Base-by-base conservation (phyloP, 2,329 filamentous ascomycete genomes). In the Scedosporium apiospermum region DNA sequence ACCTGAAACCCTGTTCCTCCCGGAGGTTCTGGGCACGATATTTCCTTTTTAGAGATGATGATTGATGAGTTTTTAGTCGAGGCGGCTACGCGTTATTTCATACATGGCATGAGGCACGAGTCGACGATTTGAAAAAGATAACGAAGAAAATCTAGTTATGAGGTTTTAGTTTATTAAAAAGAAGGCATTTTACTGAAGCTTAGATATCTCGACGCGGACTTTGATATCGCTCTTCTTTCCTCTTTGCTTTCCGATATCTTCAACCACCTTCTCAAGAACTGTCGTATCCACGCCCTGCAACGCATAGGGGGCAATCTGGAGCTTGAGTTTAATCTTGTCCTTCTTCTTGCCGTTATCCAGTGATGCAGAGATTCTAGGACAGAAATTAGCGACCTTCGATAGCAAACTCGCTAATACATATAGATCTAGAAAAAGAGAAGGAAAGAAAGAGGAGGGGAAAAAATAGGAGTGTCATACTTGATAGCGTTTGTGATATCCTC, bases 401-500 rank as follows among this genome's bases (percentile, higher is more conserved):
- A 23, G 3, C 23, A 23, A 23, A 23, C 23, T 23, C 23, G 23
- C 23, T 23, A 23, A 23, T 23, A 23, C 3, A 23, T 23, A 23
- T 23, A 23, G 23, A 23, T 23, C 23, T 23, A 23, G 23, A 23
- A 23, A 23, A 23, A 23, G 23, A 2, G 27, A 9, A 46, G 26
- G 23, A 21, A 46, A 21, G 18, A 30, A 21, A 27, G 5, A 53
- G 46, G 62, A 18, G 30, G 64, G 18, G 58, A 44, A 12, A 30
- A 10, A 14, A 14, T 63, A 26, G 23, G 18, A 27, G 55, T 18
- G n/a, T 71, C 77, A 70, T 66, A 82, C 80, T 68, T 75, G 58
- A 83, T 68, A 16, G 67, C 68, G 4, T 71, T 69, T 14, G 66
- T 65, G 3, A 82, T 65, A 18, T 74, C 69, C 0, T 70, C 66